Evolutionary conservation across 1,139 yeast species (phyloP), one percentile per base, ranked within the genome.

Genomic region (Schwanniomyces etchellsii): DNA sequence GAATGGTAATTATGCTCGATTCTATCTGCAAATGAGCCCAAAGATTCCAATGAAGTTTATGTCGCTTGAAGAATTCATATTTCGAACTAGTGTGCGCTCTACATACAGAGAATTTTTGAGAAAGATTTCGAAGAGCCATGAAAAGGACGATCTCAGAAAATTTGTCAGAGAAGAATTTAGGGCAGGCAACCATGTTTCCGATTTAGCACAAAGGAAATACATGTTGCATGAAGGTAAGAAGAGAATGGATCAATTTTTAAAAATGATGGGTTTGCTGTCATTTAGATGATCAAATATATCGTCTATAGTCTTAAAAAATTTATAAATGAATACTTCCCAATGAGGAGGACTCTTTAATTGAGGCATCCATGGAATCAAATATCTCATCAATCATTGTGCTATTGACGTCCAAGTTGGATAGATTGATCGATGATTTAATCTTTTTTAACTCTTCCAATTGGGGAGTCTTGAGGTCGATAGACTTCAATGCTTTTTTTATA

Each of bases 31-130:
- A 18, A 7, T 7, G n/a, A n/a, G 21, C 7, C 21, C 21, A 7
- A 18, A 18, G n/a, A 7, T n/a, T 18, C n/a, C 21, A 7, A 18
- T 14, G 21, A 27, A 18, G 5, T 7, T 57, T 2, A 37, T 61
- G 13, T 49, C 70, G 3, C 46, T 67, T 4, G 70, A 67, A 23
- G 73, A 67, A 37, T 67, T 64, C 38, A 35, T 66, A 14, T 65
- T 66, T 31, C 52, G 70, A 21, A 57, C 51, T 29, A 54, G 56
- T 33, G 53, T 65, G 5, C 45, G 48, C 17, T 41, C 48, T 14
- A 53, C 58, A 2, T 67, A 67, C 40, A 47, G 68, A 26, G 55
- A 53, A 16, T 46, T 64, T 14, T 39, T 59, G 28, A 38, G 71
- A 27, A 45, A 56, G 27, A 47, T 65, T 15, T 59, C 61, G 38